Evolutionary conservation across 768 basidiomycete species (phyloP).

Genomic region (Lactarius hengduanensis): DNA sequence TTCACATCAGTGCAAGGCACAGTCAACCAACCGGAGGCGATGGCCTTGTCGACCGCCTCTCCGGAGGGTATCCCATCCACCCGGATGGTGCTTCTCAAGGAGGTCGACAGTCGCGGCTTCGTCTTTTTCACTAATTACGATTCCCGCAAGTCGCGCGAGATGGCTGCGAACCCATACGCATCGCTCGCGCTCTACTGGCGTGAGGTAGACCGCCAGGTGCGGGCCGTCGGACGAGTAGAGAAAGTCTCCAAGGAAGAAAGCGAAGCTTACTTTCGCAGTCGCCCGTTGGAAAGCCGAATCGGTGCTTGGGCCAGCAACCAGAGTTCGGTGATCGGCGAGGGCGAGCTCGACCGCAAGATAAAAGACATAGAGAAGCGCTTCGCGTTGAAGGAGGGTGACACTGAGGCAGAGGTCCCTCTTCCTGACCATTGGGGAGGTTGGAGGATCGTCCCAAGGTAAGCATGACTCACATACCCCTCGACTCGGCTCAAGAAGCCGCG

Average conservation of each 20-base stretch:
- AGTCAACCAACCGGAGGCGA: conserved; percentile 87
- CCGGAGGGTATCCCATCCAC: conserved; percentile 76
- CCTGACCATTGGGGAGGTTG: conserved; percentile 98
- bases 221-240: conserved; percentile 85
- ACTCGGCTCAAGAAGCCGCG: conserved; percentile 8
- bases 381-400: conserved; percentile 41
- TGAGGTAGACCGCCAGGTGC: conserved; percentile 75
- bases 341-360: conserved; percentile 61
- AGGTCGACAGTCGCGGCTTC: conserved; percentile 86
- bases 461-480: conserved; percentile 4
- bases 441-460: conserved; percentile 87
- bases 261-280: conserved; percentile 74
- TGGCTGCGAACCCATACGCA: conserved; percentile 72
- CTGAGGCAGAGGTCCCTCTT: conserved; percentile 57
- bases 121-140: conserved; percentile 97
- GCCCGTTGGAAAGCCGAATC: conserved; percentile 81
- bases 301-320: conserved; percentile 96
- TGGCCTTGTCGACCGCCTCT: conserved; percentile 77
- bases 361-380: conserved; percentile 59
- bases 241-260: conserved; percentile 70
- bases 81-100: conserved; percentile 88
- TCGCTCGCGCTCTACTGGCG: conserved; percentile 91
- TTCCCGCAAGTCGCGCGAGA: conserved; percentile 86
- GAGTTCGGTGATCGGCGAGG: conserved; percentile 74
- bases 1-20: conserved; percentile 65